These are phyloP conservation scores for Paratinospora sagittata DNA, from an alignment of 164 flowering plant genomes.

Conservation along the genomic window DNA sequence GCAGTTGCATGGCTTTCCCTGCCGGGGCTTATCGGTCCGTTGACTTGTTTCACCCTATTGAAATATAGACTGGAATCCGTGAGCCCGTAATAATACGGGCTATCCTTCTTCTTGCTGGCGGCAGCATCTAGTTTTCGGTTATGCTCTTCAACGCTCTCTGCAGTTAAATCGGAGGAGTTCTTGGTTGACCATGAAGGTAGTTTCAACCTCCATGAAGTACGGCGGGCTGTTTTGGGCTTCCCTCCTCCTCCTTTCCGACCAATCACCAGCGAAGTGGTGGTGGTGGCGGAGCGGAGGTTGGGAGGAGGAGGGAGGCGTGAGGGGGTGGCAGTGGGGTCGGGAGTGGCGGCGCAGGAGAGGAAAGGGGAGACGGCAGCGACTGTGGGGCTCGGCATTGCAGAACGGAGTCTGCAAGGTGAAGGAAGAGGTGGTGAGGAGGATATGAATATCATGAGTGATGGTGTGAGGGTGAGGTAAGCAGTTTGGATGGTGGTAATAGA, in stretches of 20 bases:
- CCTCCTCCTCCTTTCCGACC: neutral
- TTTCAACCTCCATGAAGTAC: too few relatives aligned
- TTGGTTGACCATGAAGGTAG: too few relatives aligned
- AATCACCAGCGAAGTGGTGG: neutral
- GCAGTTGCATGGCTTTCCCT: conserved; percentile 18
- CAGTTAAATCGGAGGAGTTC: conserved; percentile 16
- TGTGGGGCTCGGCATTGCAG: neutral
- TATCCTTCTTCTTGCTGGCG: conserved; percentile 6
- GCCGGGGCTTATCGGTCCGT: conserved; percentile 16
- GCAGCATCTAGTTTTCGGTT: conserved; percentile 12
- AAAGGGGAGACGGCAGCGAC: neutral
- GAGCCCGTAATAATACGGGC: conserved; percentile 41
- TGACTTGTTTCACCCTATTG: conserved; percentile 4
- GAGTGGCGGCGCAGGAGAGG: neutral
- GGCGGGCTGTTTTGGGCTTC: too few relatives aligned
- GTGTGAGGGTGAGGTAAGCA: too few relatives aligned
- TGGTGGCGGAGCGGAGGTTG: neutral
- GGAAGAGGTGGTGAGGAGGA: neutral
- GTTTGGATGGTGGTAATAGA: too few relatives aligned
- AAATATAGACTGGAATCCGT: conserved; percentile 24
- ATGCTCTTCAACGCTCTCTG: conserved; percentile 24
- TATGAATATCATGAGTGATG: neutral
- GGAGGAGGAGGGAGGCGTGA: neutral
- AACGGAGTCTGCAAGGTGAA: neutral
- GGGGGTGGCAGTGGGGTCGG: neutral